phyloP scores from a whole-genome alignment of 768 basidiomycete species.

The Cyclocybe cylindracea region DNA sequence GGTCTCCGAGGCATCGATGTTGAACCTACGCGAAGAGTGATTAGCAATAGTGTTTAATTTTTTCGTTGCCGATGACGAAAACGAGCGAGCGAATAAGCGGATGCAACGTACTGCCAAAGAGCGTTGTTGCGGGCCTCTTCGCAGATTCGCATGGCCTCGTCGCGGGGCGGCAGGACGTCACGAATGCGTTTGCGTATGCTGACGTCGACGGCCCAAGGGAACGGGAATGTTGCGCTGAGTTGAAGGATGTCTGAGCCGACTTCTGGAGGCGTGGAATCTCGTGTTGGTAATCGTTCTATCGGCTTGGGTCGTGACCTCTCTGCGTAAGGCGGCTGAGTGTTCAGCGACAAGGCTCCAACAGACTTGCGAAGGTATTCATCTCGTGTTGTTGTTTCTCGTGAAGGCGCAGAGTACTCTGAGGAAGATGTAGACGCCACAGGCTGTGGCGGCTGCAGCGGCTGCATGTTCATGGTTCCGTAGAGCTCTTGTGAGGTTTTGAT shows the following conservation, averaged over 20 bases:
- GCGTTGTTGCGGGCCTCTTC: conserved; percentile 67
- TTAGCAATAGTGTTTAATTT: conserved; percentile 1
- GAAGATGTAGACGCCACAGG: conserved; percentile 2
- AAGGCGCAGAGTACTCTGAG: background rate
- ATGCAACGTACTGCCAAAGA: conserved; percentile 65
- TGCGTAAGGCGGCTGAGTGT: conserved; percentile 20
- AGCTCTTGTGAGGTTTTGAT: conserved; percentile 72
- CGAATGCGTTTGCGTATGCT: conserved; percentile 64
- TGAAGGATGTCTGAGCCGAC: conserved; percentile 52
- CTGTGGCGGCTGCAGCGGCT: conserved; percentile 1
- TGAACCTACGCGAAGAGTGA: conserved; percentile 44
- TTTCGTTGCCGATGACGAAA: conserved; percentile 3
- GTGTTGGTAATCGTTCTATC: conserved; percentile 9
- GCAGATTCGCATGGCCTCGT: conserved; percentile 61
- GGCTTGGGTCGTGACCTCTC: conserved; percentile 19
- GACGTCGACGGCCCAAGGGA: conserved; percentile 66
- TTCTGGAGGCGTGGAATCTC: conserved; percentile 32
- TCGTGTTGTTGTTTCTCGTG: background rate
- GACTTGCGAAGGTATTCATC: conserved; percentile 26
- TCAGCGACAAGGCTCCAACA: conserved; percentile 23
- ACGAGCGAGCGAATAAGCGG: conserved; percentile 2
- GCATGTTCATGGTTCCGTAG: conserved; percentile 32
- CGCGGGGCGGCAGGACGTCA: conserved; percentile 58
- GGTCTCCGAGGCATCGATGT: conserved; percentile 69
- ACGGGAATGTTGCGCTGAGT: conserved; percentile 69